Evolutionary conservation across 208 protist species (phyloP), one percentile per base, ranked within the genome.

Genomic region (Trypanosoma rangeli): DNA sequence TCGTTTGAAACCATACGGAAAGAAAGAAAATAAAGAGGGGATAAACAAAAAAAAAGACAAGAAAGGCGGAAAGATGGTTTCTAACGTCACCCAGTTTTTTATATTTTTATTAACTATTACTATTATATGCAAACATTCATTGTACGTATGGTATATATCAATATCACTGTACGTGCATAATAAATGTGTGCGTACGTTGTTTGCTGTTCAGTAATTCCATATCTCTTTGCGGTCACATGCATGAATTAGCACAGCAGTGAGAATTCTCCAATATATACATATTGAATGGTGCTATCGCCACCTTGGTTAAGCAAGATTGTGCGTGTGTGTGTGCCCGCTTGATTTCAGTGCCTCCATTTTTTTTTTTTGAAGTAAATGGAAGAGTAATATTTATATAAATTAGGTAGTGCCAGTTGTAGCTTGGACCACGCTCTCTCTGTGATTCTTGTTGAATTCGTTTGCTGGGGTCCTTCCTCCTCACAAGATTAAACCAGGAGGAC

Each of bases 21-120:
- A 18, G 26, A 10, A 33, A 26, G 69, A 29, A 70, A 31, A 24
- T 59, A 63, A 53, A 78, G 37, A 68, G 9, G 63, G 49, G 54
- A 3, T 35, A 55, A 70, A 70, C 10, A 62, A 55, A 20, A 62
- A 70, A 58, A n/a, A 0, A 57, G 1, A 64, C 0, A 44, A 70
- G 1, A 68, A n/a, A 26, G n/a, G 24, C 9, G 24, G n/a, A 53
- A 7, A 53, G n/a, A 24, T 53, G n/a, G 9, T 22, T 5, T n/a
- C 5, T 26, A 53, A 12, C 24, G 9, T 1, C 49, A 26, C 22
- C 18, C 8, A 1, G 1, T 26, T 53, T 53, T n/a, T 28, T 24
- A 24, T 53, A 53, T 46, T 46, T 7, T 37, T 37, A 37, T 37
- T 37, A 37, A 37, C 33, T 37, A 37, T 37, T 37, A 37, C 7